Evolutionary conservation across 306 rosid genomes (phyloP).

Genomic region (Fagus sylvatica): DNA sequence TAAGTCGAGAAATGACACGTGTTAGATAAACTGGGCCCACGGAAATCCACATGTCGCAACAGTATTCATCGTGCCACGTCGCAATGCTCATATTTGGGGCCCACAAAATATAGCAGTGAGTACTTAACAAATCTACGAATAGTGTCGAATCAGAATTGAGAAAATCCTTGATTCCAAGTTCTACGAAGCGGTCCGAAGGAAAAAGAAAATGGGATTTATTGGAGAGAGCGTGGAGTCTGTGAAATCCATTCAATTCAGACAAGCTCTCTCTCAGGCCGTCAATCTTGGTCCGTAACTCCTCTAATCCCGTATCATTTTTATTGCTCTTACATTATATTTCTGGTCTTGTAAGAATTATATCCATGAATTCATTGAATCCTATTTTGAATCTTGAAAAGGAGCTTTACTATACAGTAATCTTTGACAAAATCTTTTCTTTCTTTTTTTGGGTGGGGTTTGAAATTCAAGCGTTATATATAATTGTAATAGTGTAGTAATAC

Average conservation of each 20-base stretch:
- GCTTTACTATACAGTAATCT: not conserved
- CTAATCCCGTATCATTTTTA: not conserved
- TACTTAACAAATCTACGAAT: no score
- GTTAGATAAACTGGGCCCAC: not conserved
- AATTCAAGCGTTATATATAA: no score
- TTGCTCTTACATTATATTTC: not conserved
- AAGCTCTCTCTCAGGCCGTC: conserved; percentile 46
- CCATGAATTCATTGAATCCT: not conserved
- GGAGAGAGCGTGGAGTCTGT: conserved; percentile 47
- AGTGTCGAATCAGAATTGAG: no score
- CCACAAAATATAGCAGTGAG: no score
- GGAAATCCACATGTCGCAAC: conserved; percentile 16
- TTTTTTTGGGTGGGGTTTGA: no score
- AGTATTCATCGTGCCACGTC: conserved; percentile 22
- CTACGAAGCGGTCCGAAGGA: not conserved
- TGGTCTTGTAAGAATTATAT: no score
- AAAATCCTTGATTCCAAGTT: not conserved
- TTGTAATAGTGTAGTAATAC: no score
- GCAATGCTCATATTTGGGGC: not conserved
- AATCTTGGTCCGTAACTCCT: conserved; percentile 44
- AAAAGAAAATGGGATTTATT: conserved; percentile 54
- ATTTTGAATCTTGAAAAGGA: not conserved
- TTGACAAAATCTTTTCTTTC: no score
- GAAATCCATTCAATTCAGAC: conserved; percentile 60
- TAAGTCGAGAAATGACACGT: not conserved